phyloP scores from a whole-genome alignment of 345 rosid genomes.

The Hirschfeldia incana region DNA sequence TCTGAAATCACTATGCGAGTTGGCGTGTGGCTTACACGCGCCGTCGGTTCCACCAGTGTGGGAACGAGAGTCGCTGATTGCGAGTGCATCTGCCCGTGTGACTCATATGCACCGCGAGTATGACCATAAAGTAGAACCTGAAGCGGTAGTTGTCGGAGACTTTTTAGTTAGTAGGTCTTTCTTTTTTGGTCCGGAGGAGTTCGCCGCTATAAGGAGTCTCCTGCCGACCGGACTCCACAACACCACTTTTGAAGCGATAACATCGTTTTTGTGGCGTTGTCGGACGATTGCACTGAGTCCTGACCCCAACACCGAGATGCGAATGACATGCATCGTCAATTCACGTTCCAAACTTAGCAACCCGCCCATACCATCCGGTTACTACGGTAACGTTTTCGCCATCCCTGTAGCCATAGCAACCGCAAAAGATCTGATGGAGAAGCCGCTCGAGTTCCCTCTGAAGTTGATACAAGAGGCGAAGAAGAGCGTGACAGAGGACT shows the following conservation, averaged over 20 bases:
- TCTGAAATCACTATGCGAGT: constrained; percentile 47
- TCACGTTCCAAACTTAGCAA: constrained; percentile 43
- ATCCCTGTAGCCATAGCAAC: constrained; percentile 45
- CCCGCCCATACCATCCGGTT: constrained; percentile 49
- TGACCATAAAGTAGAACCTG: constrained; percentile 40
- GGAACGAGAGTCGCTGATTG: constrained; percentile 48
- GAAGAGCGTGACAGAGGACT: constrained; percentile 39
- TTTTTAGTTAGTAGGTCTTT: constrained; percentile 50
- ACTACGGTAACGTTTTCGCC: constrained; percentile 55
- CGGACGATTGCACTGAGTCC: constrained; percentile 53
- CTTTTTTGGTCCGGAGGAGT: constrained; percentile 47
- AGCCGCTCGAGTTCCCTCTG: constrained; percentile 53
- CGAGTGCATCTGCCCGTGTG: constrained; percentile 39
- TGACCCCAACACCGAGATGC: constrained; percentile 52
- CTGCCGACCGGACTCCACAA: constrained; percentile 42
- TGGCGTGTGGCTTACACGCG: constrained; percentile 40
- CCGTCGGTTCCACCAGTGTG: constrained; percentile 52
- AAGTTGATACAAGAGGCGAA: constrained; percentile 50
- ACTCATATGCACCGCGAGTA: constrained; percentile 52
- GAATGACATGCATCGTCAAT: constrained; percentile 46
- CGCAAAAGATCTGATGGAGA: constrained; percentile 42
- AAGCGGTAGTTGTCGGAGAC: constrained; percentile 19
- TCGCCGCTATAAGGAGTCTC: constrained; percentile 41
- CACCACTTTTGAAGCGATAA: constrained; percentile 46
- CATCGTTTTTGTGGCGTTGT: constrained; percentile 62